Evolutionary conservation across 331 rosid genomes (phyloP).

Genomic region (Prunus yedoensis): DNA sequence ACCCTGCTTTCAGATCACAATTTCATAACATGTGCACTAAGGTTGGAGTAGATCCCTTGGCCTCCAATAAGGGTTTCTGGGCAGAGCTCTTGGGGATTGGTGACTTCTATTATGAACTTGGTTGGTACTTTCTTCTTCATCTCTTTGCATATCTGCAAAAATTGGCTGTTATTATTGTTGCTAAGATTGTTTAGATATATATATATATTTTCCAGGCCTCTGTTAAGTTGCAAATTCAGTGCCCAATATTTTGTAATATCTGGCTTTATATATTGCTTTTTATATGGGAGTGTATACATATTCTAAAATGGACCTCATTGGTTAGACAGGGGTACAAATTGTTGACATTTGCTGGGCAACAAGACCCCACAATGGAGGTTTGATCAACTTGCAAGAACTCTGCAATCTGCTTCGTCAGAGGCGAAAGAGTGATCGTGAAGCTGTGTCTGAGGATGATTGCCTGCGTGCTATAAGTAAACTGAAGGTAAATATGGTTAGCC

Average conservation of each 20-base stretch:
- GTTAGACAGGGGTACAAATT: slow-evolving; percentile 88
- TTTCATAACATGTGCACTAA: slow-evolving; percentile 96
- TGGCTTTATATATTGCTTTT: not conserved
- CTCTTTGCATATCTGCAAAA: not conserved
- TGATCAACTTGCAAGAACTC: slow-evolving; percentile 84
- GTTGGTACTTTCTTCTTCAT: slow-evolving; percentile 51
- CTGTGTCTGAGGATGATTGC: slow-evolving; percentile 95
- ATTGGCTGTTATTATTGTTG: not conserved
- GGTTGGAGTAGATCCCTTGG: slow-evolving; percentile 97
- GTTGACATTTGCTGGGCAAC: slow-evolving; percentile 93
- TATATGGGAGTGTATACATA: not conserved
- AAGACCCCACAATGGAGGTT: slow-evolving; percentile 88
- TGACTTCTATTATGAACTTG: slow-evolving; percentile 94
- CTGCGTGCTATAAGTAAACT: slow-evolving; percentile 89
- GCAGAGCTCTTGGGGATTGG: slow-evolving; percentile 97
- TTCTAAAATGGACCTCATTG: slow-evolving; percentile 38
- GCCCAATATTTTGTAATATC: not conserved
- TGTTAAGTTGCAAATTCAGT: not conserved
- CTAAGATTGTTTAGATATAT: not conserved
- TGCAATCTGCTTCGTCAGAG: slow-evolving; percentile 70
- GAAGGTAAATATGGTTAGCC: slow-evolving; percentile 56
- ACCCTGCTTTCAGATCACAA: slow-evolving; percentile 94
- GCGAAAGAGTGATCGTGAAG: slow-evolving; percentile 79
- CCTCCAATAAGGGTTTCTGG: slow-evolving; percentile 97
- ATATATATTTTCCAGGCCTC: not conserved